phyloP scores from a whole-genome alignment of 169 alveolate species.

The Plasmodium berghei region DNA sequence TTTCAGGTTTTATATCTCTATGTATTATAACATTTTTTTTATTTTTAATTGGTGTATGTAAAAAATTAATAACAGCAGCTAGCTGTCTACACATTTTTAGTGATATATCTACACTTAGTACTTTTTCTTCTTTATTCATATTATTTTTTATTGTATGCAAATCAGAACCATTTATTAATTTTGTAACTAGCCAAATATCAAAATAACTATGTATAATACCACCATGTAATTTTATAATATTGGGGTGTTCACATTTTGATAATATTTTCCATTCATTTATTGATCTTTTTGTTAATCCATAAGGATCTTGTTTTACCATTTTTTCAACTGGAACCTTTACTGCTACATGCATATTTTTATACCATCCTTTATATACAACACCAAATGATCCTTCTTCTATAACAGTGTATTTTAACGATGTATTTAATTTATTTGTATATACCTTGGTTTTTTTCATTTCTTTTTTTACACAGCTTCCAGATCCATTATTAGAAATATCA shows the following conservation, averaged over 20 bases:
- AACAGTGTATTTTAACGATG: slow-evolving; percentile 70
- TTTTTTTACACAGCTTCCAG: neutral
- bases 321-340: slow-evolving; percentile 89
- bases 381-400: slow-evolving; percentile 90
- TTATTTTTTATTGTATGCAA: slow-evolving; percentile 89
- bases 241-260: slow-evolving; percentile 86
- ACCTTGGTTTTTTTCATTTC: slow-evolving; percentile 18
- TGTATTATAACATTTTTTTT: slow-evolving; percentile 84
- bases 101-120: slow-evolving; percentile 70
- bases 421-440: slow-evolving; percentile 19
- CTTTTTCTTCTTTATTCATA: slow-evolving; percentile 73
- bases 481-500: neutral
- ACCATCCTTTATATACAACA: slow-evolving; percentile 86
- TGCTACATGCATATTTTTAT: slow-evolving; percentile 84
- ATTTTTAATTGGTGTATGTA: slow-evolving; percentile 88
- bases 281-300: slow-evolving; percentile 90
- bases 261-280: slow-evolving; percentile 91
- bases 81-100: slow-evolving; percentile 90
- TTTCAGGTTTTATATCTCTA: slow-evolving; percentile 90
- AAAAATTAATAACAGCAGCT: slow-evolving; percentile 86
- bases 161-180: slow-evolving; percentile 88
- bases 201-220: slow-evolving; percentile 90
- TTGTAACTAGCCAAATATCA: slow-evolving; percentile 92
- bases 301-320: slow-evolving; percentile 89
- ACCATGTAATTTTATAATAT: slow-evolving; percentile 87